phyloP scores from a whole-genome alignment of 306 rosid species.

The Chamaecrista fasciculata region DNA sequence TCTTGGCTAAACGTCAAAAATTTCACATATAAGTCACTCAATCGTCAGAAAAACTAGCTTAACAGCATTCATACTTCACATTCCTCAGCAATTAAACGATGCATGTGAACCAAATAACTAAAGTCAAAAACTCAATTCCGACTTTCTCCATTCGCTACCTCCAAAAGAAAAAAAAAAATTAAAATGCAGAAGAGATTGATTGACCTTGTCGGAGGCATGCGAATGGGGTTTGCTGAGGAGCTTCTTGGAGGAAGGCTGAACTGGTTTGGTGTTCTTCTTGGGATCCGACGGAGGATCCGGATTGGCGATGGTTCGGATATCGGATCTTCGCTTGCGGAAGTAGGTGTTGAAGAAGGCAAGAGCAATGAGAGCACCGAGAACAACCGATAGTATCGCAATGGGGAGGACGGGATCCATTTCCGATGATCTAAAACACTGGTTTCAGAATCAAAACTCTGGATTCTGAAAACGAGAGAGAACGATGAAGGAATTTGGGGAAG shows the following conservation, averaged over 20 bases:
- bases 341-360: constrained; percentile 60
- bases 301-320: constrained; percentile 64
- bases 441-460: neutral
- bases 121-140: neutral
- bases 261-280: constrained; percentile 47
- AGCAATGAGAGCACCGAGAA: constrained; percentile 71
- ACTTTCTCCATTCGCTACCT: neutral
- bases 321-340: constrained; percentile 68
- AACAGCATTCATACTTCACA: neutral
- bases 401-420: constrained; percentile 67
- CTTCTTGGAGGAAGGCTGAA: constrained; percentile 51
- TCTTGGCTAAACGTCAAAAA: neutral
- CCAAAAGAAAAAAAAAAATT: constrained; percentile 7
- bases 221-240: constrained; percentile 58
- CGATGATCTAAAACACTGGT: neutral
- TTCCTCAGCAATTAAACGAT: neutral
- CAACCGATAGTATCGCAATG: constrained; percentile 49
- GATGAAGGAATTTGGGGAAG: neutral
- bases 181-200: neutral
- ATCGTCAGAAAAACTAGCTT: neutral
- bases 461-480: neutral
- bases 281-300: constrained; percentile 54
- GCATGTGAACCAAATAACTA: neutral
- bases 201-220: constrained; percentile 75
- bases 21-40: neutral